Evolutionary conservation across 2,329 filamentous ascomycete genomes (phyloP), one percentile per base, ranked within the genome.

Genomic region (Scedosporium minutisporum): DNA sequence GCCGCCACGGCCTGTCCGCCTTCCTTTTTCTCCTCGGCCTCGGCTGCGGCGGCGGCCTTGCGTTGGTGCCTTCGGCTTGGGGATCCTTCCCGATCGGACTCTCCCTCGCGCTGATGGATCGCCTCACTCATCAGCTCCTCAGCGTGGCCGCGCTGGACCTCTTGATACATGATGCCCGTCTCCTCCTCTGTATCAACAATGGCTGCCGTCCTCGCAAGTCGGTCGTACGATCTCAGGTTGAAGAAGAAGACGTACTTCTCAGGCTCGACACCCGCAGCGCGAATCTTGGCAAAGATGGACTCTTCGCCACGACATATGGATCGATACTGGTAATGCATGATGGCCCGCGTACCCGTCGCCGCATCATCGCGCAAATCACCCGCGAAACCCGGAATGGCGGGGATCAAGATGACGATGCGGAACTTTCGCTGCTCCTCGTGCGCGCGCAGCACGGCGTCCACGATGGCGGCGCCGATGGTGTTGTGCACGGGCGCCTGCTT

Each of bases 251-350:
- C 87, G 74, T 97, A 84, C 64, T 97, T 70, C 0, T 70, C 83
- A 0, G 93, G 91, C 68, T 97, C 87, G 1, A 95, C 84, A 1
- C 90, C 92, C 65, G 89, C 80, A 6, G 83, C 84, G 55, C 74
- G 75, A 63, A 97, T 86, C 70, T 89, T 87, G 46, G 85, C 91
- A 68, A 89, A 95, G 61, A 99, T 97, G 4, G 91, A 96, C 71
- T 97, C 81, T 66, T 96, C 88, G 5, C 95, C 95, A 55, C 95
- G 88, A 70, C 89, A 91, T 67, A 99, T 96, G 0, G 91, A 96
- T 75, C 96, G 96, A 80, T 95, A 99, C 72, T 97, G 95, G 71
- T 96, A 97, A 72, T 97, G 93, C 91, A 99, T 97, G 69, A 97
- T 99, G 10, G 93, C 93, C 58, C 91, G 78, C 0, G 93, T 97